phyloP scores from a whole-genome alignment of 768 basidiomycete species.

The Leccinum truebloodii region DNA sequence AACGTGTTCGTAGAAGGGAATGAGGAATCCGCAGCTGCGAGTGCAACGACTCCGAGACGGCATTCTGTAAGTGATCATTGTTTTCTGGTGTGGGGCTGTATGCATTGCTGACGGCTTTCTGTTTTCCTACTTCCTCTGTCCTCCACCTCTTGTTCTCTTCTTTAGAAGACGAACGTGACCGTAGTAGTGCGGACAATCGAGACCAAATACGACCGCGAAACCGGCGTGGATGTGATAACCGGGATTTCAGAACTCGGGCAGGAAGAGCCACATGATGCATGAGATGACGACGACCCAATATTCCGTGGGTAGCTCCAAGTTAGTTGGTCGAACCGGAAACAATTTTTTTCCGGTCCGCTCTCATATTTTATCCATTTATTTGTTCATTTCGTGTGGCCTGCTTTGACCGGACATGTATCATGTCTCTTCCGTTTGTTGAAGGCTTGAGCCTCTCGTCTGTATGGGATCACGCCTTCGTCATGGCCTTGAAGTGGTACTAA shows the following conservation, averaged over 20 bases:
- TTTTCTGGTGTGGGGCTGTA: not conserved
- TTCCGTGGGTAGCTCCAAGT: too few species aligned
- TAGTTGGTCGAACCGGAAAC: too few species aligned
- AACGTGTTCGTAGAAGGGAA: not conserved
- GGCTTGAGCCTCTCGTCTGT: too few species aligned
- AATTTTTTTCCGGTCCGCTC: too few species aligned
- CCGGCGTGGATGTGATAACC: not conserved
- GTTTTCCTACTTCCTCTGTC: not conserved
- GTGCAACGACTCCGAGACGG: not conserved
- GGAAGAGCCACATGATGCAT: not conserved
- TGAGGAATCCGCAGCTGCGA: not conserved
- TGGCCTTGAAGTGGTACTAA: too few species aligned
- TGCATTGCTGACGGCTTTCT: not conserved
- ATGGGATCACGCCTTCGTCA: not conserved
- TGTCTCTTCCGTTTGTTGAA: too few species aligned
- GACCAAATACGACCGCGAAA: slow-evolving; percentile 12
- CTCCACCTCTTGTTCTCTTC: not conserved
- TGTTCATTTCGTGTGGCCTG: too few species aligned
- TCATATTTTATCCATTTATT: too few species aligned
- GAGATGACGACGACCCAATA: not conserved
- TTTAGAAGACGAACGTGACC: slow-evolving; percentile 19
- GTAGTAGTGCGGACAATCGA: slow-evolving; percentile 16
- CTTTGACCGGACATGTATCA: too few species aligned
- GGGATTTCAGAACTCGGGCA: not conserved
- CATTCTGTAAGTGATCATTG: slow-evolving; percentile 4